Evolutionary conservation across 345 rosid genomes (phyloP).

Genomic region (Aegle marmelos): DNA sequence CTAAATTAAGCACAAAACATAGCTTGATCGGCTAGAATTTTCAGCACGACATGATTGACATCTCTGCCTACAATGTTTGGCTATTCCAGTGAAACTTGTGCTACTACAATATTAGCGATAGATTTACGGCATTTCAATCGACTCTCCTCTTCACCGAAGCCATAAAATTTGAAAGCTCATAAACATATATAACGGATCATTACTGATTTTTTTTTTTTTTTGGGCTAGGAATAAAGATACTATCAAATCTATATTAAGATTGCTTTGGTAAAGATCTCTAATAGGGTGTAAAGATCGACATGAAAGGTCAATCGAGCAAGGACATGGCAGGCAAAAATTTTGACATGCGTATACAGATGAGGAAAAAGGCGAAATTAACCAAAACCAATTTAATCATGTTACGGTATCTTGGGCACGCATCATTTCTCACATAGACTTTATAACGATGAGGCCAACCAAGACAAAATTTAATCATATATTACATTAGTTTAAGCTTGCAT

Average conservation of each 20-base stretch:
- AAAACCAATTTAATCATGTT: not conserved
- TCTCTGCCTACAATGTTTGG: not conserved
- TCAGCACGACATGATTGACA: not conserved
- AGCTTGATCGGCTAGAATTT: not conserved
- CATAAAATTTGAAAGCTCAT: not conserved
- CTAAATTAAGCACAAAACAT: not conserved
- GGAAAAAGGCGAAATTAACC: not conserved
- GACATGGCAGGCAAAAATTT: not conserved
- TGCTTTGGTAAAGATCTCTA: not conserved
- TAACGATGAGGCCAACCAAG: not conserved
- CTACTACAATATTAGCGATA: not conserved
- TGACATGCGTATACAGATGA: not conserved
- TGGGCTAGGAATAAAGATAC: not conserved
- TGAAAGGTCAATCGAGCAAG: not conserved
- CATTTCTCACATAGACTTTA: not conserved
- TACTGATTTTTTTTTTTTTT: not conserved
- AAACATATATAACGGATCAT: not conserved
- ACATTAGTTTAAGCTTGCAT: not conserved
- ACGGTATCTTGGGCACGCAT: not conserved
- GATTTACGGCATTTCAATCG: not conserved
- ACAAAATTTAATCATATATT: too few relatives aligned
- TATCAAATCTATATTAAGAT: not conserved
- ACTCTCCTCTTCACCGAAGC: not conserved
- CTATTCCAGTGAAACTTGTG: not conserved
- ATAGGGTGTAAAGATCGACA: not conserved